These are phyloP conservation scores for Ceratobasidium papillatum DNA, from an alignment of 1,284 basidiomycete species.

Conservation along the genomic window DNA sequence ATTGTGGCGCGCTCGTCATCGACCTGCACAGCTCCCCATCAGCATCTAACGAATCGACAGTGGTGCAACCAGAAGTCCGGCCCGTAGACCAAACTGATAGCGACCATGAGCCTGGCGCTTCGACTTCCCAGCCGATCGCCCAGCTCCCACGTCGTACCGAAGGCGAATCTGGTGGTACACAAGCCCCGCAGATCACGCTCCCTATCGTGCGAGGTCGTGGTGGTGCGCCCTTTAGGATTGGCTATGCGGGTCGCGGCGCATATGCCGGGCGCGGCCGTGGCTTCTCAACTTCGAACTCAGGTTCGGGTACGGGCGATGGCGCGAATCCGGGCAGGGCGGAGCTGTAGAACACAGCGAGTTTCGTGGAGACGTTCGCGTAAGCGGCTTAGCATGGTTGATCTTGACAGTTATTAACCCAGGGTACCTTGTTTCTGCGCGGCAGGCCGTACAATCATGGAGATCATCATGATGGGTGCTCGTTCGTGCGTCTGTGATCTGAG, in stretches of 20 bases:
- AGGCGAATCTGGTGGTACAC: conserved; percentile 5
- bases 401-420: conserved; percentile 38
- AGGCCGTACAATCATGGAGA: conserved; percentile 24
- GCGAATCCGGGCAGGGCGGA: conserved; percentile 38
- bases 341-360: not conserved
- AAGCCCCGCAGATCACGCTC: conserved; percentile 29
- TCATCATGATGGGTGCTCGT: conserved; percentile 33
- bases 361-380: conserved; percentile 27
- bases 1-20: conserved; percentile 85
- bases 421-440: conserved; percentile 22
- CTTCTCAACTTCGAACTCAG: conserved; percentile 34
- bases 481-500: conserved; percentile 8
- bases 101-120: conserved; percentile 7
- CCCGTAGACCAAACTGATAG: not conserved
- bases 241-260: conserved; percentile 36
- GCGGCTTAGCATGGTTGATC: conserved; percentile 16
- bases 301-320: conserved; percentile 32
- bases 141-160: conserved; percentile 34
- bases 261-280: conserved; percentile 33
- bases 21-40: conserved; percentile 57
- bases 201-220: conserved; percentile 38
- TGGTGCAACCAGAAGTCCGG: not conserved
- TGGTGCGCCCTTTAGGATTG: conserved; percentile 18
- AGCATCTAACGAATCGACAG: conserved; percentile 2
- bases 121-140: conserved; percentile 25